Base-by-base conservation (phyloP, 805 yeast genomes). In the Zygosaccharomyces lentus region DNA sequence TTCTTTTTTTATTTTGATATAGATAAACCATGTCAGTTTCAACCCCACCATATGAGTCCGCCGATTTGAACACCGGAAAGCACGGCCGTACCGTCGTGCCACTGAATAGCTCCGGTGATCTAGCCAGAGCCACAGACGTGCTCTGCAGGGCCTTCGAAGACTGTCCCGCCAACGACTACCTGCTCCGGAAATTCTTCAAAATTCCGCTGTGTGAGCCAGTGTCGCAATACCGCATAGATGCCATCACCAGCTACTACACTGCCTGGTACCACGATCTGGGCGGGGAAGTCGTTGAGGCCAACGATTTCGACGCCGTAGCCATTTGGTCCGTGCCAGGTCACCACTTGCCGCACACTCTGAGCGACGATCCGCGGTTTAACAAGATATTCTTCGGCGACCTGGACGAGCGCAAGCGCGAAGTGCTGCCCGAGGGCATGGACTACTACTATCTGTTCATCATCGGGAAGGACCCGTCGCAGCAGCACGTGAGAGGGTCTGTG, bases 231-330 rank as follows among this genome's bases (percentile, higher is more conserved):
- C 54, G 66, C 37, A 50, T 56, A 21, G 55, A 59, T 39, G 57
- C 64, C 9, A 54, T 62, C 38, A 44, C 57, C 34, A 52, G 54
- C 19, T 56, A 57, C 25, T 58, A 57, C 25, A 48, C 58, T 10
- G 45, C 63, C 2, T 48, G 50, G 40, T 62, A 57, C 44, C 44
- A 54, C 36, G 66, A 64, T 47, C 43, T 58, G 29, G 66, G 66
- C 30, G 70, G 67, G 15, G 67, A 65, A 35, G 40, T 65, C 10
- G 54, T 56, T 25, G 62, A 66, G 46, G 58, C 61, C 24, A 63
- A 64, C 46, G 50, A 62, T 39, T 65, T 57, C 49, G 61, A 65
- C 50, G 67, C 68, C 21, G 67, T 61, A 16, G 64, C 64, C 13
- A 53, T 65, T 27, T 62, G 61, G 57, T 55, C 61, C 9, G 41